Percentiles rank a stretch among this genome's conserved stretches.
Evolutionary conservation across 768 basidiomycete species (phyloP).

Genomic region (Leucosporidium creatinivorum): DNA sequence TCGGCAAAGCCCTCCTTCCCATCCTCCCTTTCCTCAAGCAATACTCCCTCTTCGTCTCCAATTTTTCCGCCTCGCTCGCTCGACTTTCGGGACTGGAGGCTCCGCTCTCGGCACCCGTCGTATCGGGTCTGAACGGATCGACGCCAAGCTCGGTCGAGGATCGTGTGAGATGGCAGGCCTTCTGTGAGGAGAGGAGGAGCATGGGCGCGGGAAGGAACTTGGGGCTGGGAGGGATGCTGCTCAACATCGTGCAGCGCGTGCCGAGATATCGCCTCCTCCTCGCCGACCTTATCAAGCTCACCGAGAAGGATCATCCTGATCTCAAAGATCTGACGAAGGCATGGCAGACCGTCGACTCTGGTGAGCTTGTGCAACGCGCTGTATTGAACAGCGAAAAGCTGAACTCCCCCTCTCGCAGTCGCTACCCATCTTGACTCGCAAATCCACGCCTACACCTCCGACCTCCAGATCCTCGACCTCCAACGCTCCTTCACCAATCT

Average conservation of each 20-base stretch:
- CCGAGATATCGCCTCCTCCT: constrained; percentile 35
- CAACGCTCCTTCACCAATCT: constrained; percentile 70
- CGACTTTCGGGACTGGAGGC: constrained; percentile 24
- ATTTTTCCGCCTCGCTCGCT: constrained; percentile 26
- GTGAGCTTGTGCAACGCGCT: constrained; percentile 7
- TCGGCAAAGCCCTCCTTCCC: constrained; percentile 29
- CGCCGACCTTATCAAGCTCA: constrained; percentile 24
- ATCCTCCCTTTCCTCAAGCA: constrained; percentile 36
- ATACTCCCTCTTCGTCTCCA: constrained; percentile 37
- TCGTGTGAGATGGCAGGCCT: constrained; percentile 2
- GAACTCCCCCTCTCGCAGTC: constrained; percentile 8
- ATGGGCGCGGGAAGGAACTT: constrained; percentile 19
- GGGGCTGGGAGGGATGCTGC: constrained; percentile 31
- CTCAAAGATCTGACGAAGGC: constrained; percentile 18
- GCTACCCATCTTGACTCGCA: constrained; percentile 33
- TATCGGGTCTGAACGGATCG: background rate
- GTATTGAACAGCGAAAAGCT: background rate
- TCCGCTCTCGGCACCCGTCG: background rate
- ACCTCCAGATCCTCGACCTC: constrained; percentile 64
- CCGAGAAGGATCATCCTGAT: constrained; percentile 32
- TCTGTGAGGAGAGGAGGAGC: constrained; percentile 1
- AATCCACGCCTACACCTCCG: constrained; percentile 57
- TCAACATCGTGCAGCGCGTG: constrained; percentile 36
- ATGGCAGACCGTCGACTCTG: constrained; percentile 27
- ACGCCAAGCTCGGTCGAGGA: background rate